Evolutionary conservation across 306 rosid species (phyloP).

Genomic region (Elaeagnus macrophylla): DNA sequence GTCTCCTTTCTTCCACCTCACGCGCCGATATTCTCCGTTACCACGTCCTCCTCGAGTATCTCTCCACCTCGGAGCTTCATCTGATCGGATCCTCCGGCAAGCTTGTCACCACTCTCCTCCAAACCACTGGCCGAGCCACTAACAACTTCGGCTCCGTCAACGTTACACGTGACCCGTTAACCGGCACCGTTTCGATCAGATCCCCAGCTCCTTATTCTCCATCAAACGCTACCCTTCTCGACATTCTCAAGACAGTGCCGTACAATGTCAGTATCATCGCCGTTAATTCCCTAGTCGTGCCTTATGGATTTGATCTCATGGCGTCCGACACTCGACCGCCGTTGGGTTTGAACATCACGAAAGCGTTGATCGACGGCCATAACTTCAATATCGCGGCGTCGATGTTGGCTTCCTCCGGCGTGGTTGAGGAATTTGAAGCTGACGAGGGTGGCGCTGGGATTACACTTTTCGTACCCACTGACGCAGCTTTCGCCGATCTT

Average conservation of each 20-base stretch:
- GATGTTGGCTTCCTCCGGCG: constrained; percentile 80
- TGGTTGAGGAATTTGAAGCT: constrained; percentile 72
- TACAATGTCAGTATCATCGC: constrained; percentile 77
- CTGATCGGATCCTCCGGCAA: constrained; percentile 63
- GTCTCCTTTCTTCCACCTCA: constrained; percentile 45
- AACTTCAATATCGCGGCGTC: constrained; percentile 91
- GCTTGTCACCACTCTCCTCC: constrained; percentile 79
- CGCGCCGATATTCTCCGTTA: constrained; percentile 84
- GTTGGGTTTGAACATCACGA: constrained; percentile 64
- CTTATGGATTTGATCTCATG: constrained; percentile 77
- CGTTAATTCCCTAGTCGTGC: constrained; percentile 62
- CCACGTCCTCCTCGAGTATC: constrained; percentile 81
- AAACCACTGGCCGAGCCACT: constrained; percentile 93
- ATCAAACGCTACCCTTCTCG: constrained; percentile 60
- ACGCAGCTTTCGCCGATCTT: constrained; percentile 60
- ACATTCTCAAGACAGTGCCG: constrained; percentile 57
- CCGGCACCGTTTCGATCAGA: constrained; percentile 40
- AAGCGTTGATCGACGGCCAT: constrained; percentile 62
- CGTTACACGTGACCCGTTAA: constrained; percentile 52
- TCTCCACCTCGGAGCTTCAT: constrained; percentile 62
- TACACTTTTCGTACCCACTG: constrained; percentile 78
- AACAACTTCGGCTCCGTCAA: constrained; percentile 70
- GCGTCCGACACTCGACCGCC: constrained; percentile 81
- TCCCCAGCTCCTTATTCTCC: constrained; percentile 57
- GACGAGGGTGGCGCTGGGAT: constrained; percentile 97